These are phyloP conservation scores for Solanum hybrid DNA, from an alignment of 305 asterid species.

Conservation along the genomic window DNA sequence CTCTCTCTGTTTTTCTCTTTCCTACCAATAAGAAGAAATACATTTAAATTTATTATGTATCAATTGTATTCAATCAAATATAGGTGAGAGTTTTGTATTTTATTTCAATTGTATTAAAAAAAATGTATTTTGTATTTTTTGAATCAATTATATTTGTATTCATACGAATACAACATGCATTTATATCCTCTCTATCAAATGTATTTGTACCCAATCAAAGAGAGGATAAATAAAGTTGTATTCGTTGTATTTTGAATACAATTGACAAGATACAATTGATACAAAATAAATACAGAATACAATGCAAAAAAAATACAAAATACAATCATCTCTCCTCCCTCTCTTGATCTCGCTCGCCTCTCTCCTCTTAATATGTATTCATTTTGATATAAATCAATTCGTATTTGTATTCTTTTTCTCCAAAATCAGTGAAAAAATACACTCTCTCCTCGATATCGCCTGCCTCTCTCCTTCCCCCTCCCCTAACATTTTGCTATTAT, in stretches of 20 bases:
- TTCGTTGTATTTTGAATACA: no score
- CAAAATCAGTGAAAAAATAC: background rate
- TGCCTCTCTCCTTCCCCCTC: background rate
- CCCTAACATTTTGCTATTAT: background rate
- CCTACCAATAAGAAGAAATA: background rate
- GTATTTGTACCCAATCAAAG: background rate
- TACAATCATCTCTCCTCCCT: background rate
- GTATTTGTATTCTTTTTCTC: background rate
- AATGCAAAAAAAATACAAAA: background rate
- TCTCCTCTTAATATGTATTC: background rate
- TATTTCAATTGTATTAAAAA: background rate
- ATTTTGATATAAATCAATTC: background rate
- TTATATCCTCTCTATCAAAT: background rate
- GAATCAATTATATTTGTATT: background rate
- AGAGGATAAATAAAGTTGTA: background rate
- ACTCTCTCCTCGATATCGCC: background rate
- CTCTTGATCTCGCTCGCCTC: background rate
- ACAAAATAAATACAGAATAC: no score
- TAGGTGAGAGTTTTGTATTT: background rate
- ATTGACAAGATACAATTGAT: no score
- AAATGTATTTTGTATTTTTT: background rate
- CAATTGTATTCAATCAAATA: background rate
- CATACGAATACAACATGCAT: background rate
- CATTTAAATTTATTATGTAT: background rate
- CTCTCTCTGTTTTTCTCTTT: background rate